Base-by-base conservation (phyloP, 2,329 filamentous ascomycete species). In the Diaporthe amygdali region DNA sequence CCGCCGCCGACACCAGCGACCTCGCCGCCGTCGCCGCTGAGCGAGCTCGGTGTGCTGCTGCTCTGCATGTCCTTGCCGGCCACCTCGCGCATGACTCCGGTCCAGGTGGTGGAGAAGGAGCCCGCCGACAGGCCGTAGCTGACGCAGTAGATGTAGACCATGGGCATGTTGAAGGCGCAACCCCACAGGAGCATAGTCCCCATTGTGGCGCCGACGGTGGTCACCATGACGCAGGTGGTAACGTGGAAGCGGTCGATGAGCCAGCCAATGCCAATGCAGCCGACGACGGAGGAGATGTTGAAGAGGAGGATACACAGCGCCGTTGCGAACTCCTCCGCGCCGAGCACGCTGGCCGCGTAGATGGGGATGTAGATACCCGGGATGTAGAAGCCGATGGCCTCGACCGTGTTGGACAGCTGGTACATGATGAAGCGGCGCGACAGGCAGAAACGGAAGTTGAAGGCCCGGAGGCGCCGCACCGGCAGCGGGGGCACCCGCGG, bases 101-200 rank as follows among this genome's bases (percentile, higher is more conserved):
- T 84, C 90, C 90, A 93, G 0, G 89, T 88, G 0, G 88, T 87
- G 2, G 88, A 88, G 76, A 90, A 93, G 0, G 88, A 87, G 0
- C 90, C 89, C 0, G 90, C 90, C 68, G 92, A 93, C 74, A 92
- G 83, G 0, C 91, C 91, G 75, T 91, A 93, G 5, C 86, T 81
- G 22, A 91, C 79, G 41, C 90, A 88, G 78, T 91, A 93, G 9
- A 89, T 74, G 30, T 90, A 87, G 39, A 93, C 78, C 4, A 90
- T 80, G 0, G 84, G 84, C 30, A 91, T 79, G 10, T 82, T 85
- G 0, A 83, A 84, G 25, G 88, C 86, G 32, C 87, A 79, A 0
- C 90, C 91, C 91, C 91, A 93, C 27, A 92, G 80, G 14, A 92
- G 77, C 27, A 93, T 86, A 0, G 86, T 87, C 0, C 88, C 87